These are phyloP conservation scores for Rickenella mellea DNA, from an alignment of 768 basidiomycete species.

Conservation along the genomic window DNA sequence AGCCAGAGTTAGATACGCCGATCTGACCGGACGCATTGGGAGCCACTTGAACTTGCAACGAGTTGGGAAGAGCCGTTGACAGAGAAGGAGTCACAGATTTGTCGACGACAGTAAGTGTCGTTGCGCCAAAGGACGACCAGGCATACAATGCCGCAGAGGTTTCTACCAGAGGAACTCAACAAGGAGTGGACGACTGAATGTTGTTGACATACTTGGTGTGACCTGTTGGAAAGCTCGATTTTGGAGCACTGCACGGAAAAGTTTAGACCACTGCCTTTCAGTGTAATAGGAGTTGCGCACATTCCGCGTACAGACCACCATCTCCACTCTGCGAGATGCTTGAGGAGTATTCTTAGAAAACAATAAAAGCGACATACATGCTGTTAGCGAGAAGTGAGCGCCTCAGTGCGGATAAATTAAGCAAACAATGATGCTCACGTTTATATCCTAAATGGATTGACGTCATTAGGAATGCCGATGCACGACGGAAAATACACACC, in stretches of 20 bases:
- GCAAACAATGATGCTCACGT: no score
- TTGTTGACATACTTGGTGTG: constrained; percentile 31
- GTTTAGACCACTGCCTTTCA: not conserved
- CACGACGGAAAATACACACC: constrained; percentile 21
- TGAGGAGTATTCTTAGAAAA: not conserved
- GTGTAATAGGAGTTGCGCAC: constrained; percentile 21
- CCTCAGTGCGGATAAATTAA: not conserved
- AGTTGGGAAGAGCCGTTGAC: constrained; percentile 53
- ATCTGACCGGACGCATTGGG: constrained; percentile 26
- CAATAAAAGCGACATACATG: not conserved
- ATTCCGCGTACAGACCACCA: constrained; percentile 58
- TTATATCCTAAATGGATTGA: constrained; percentile 41
- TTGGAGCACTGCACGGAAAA: constrained; percentile 40
- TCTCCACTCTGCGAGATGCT: constrained; percentile 42
- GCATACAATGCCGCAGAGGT: constrained; percentile 37
- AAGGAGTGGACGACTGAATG: not conserved
- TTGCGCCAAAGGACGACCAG: constrained; percentile 39
- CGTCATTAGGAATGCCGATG: not conserved
- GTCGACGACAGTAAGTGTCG: constrained; percentile 37
- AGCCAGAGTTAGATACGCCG: constrained; percentile 53
- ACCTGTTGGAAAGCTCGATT: constrained; percentile 65
- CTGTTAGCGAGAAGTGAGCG: not conserved
- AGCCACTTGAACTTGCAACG: constrained; percentile 41
- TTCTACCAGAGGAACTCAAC: constrained; percentile 18
- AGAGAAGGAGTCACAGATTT: constrained; percentile 34